phyloP scores from a whole-genome alignment of 257 asterid species.

The Primulina eburnea region DNA sequence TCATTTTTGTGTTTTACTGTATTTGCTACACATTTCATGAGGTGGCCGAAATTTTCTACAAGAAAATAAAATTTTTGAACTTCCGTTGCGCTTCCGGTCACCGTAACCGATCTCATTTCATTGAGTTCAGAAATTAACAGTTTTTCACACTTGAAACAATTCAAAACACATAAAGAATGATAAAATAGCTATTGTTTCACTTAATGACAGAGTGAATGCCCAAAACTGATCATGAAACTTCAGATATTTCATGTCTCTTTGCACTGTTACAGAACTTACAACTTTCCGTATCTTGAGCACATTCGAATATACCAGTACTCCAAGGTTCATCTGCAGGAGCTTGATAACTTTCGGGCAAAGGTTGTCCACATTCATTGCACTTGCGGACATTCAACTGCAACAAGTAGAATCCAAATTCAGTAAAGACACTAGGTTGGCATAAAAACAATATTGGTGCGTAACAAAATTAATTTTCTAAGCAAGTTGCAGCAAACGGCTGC shows the following conservation, averaged over 20 bases:
- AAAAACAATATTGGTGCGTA: not conserved
- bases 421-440: not conserved
- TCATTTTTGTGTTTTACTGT: too few relatives aligned
- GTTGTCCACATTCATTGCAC: constrained; percentile 94
- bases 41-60: too few relatives aligned
- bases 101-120: too few relatives aligned
- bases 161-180: not conserved
- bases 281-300: constrained; percentile 77
- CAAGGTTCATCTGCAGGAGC: constrained; percentile 97
- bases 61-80: too few relatives aligned
- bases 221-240: too few relatives aligned
- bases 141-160: not conserved
- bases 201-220: too few relatives aligned
- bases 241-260: not conserved
- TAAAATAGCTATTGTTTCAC: not conserved
- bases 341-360: constrained; percentile 92
- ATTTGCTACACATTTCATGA: too few relatives aligned
- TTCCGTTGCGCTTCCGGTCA: too few relatives aligned
- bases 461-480: not conserved
- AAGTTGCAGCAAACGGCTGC: not conserved
- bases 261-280: constrained; percentile 49
- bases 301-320: constrained; percentile 84
- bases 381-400: constrained; percentile 73
- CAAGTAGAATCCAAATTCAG: constrained; percentile 11
- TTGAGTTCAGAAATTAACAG: not conserved